Percentiles rank a stretch among this genome's conserved stretches.
Conservation (phyloP, 2,329 filamentous ascomycete genomes). For the Nigrospora osmanthi region DNA sequence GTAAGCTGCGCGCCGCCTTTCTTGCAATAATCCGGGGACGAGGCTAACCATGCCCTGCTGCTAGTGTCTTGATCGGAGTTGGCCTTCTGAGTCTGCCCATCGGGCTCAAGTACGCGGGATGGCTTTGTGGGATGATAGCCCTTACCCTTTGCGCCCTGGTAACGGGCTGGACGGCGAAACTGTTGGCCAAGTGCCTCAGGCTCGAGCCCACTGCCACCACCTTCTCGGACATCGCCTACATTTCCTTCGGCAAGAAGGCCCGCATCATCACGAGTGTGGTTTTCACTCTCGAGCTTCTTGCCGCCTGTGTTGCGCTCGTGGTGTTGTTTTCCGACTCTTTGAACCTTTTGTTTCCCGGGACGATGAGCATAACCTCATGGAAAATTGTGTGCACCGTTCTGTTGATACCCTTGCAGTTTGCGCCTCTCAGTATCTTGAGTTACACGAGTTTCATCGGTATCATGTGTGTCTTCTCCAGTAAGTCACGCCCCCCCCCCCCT, state of each 20-base stretch:
- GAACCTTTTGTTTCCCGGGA: constrained; percentile 64
- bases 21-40: neutral
- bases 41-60: constrained; percentile 2
- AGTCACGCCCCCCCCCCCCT: constrained; percentile 28
- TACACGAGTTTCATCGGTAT: constrained; percentile 94
- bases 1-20: constrained; percentile 16
- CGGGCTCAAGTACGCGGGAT: constrained; percentile 80
- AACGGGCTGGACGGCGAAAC: constrained; percentile 78
- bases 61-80: constrained; percentile 73
- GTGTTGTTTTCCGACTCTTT: constrained; percentile 93
- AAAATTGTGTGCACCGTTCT: constrained; percentile 77
- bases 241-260: constrained; percentile 78
- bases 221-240: constrained; percentile 87
- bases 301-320: constrained; percentile 80
- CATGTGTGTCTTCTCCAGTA: constrained; percentile 78
- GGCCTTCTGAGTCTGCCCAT: constrained; percentile 84
- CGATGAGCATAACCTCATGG: constrained; percentile 62
- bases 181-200: constrained; percentile 84
- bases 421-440: constrained; percentile 76
- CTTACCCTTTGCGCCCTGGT: constrained; percentile 65
- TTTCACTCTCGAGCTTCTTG: constrained; percentile 81
- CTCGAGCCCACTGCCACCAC: constrained; percentile 80
- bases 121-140: constrained; percentile 73
- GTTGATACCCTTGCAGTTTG: constrained; percentile 74
- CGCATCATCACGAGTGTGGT: constrained; percentile 76